Conservation (phyloP, 2,329 filamentous ascomycete species). For the Aureobasidium lini region DNA sequence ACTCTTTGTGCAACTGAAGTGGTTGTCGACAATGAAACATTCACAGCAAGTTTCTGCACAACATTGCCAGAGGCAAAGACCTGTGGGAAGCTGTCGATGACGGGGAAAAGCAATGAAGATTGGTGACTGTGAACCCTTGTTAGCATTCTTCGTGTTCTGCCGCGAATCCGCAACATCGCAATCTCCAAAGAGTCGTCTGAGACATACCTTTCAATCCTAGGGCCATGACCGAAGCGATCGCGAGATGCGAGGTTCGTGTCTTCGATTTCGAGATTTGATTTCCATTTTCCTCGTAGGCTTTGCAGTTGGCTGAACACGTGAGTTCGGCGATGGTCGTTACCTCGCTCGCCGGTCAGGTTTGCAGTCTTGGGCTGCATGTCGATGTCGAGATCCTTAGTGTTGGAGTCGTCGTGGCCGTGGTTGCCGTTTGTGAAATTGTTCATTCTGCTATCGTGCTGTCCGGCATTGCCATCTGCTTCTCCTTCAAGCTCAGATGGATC, state of each 20-base stretch:
- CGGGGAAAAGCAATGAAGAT: conserved; percentile 57
- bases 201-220: conserved; percentile 11
- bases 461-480: conserved; percentile 21
- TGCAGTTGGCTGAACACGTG: conserved; percentile 37
- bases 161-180: neutral
- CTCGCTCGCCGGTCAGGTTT: conserved; percentile 12
- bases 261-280: conserved; percentile 24
- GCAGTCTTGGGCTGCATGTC: conserved; percentile 17
- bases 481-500: conserved; percentile 27
- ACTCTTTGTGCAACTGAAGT: conserved; percentile 64
- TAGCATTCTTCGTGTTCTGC: neutral
- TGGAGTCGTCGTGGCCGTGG: neutral
- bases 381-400: conserved; percentile 20
- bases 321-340: neutral
- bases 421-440: conserved; percentile 24
- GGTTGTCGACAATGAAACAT: conserved; percentile 60
- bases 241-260: conserved; percentile 24
- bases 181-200: conserved; percentile 15
- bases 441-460: conserved; percentile 23
- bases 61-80: conserved; percentile 52
- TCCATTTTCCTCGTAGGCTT: conserved; percentile 33
- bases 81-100: conserved; percentile 75
- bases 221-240: conserved; percentile 25
- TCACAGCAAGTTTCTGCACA: conserved; percentile 38
- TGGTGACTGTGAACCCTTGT: conserved; percentile 27